Evolutionary conservation across 2,329 filamentous ascomycete species (phyloP).

Genomic region (Trichoderma afroharzianum): DNA sequence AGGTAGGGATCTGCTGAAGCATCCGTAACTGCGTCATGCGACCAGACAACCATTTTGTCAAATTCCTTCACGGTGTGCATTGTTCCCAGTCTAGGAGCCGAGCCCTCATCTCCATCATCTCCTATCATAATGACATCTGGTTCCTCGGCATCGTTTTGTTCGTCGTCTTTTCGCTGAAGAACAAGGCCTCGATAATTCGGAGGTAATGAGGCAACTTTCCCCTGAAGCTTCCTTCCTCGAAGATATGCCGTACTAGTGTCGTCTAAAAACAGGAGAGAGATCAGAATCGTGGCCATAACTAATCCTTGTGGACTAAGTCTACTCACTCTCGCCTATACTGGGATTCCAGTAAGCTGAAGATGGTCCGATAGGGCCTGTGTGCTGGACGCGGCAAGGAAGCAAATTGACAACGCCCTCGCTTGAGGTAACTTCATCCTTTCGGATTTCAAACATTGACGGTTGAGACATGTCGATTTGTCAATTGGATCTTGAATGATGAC

Average conservation of each 20-base stretch:
- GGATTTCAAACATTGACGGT: constrained; percentile 41
- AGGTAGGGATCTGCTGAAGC: constrained; percentile 64
- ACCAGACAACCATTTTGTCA: constrained; percentile 77
- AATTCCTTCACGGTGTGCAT: constrained; percentile 67
- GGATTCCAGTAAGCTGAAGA: constrained; percentile 69
- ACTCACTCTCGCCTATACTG: constrained; percentile 32
- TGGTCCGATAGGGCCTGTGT: constrained; percentile 65
- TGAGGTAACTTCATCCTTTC: constrained; percentile 22
- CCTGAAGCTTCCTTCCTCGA: constrained; percentile 74
- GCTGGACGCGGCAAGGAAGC: constrained; percentile 75
- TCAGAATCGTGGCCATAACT: not conserved
- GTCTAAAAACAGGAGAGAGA: constrained; percentile 37
- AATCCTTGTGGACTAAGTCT: not conserved
- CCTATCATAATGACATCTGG: constrained; percentile 22
- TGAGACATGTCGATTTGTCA: constrained; percentile 35
- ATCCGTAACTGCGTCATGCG: constrained; percentile 66
- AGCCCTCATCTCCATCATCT: constrained; percentile 34
- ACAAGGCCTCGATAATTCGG: constrained; percentile 67
- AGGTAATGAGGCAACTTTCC: constrained; percentile 63
- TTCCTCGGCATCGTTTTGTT: not conserved
- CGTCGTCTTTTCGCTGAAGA: constrained; percentile 37
- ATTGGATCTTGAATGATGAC: not conserved
- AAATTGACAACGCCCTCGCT: constrained; percentile 60
- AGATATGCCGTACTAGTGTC: constrained; percentile 61
- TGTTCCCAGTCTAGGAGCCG: constrained; percentile 47